Evolutionary conservation across 495 filamentous ascomycete genomes (phyloP).

Genomic region (Penicillium daleae): DNA sequence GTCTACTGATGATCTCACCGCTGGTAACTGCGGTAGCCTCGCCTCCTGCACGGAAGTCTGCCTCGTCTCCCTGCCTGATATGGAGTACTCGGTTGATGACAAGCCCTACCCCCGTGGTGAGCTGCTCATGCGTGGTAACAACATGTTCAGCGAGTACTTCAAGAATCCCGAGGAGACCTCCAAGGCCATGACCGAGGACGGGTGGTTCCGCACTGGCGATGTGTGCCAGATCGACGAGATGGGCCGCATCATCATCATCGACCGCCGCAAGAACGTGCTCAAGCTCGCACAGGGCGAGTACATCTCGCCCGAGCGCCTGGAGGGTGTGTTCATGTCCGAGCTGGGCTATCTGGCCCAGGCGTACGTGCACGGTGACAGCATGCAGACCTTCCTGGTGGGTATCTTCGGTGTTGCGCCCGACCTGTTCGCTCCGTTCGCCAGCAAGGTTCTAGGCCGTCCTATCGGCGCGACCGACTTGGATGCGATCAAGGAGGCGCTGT

Average conservation of each 20-base stretch:
- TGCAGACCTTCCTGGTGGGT: constrained; percentile 80
- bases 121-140: constrained; percentile 77
- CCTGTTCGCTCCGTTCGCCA: constrained; percentile 76
- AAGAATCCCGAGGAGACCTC: constrained; percentile 84
- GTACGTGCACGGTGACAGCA: constrained; percentile 89
- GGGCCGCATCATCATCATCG: constrained; percentile 90
- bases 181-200: constrained; percentile 81
- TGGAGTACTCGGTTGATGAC: constrained; percentile 91
- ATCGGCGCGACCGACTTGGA: constrained; percentile 65
- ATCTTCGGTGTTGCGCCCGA: constrained; percentile 87
- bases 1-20: constrained; percentile 64
- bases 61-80: constrained; percentile 86
- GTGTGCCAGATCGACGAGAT: constrained; percentile 80
- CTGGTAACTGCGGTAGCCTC: constrained; percentile 82
- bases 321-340: constrained; percentile 88
- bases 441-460: constrained; percentile 69
- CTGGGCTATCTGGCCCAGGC: constrained; percentile 75
- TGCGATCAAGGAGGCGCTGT: constrained; percentile 65
- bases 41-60: constrained; percentile 72
- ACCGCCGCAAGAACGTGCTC: constrained; percentile 97
- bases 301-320: constrained; percentile 94
- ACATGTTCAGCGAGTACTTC: constrained; percentile 83
- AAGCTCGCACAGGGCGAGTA: constrained; percentile 99
- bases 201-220: constrained; percentile 97
- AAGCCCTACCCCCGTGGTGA: constrained; percentile 93